These are phyloP conservation scores for Clathrus columnatus DNA, from an alignment of 768 basidiomycete genomes.

Conservation along the genomic window DNA sequence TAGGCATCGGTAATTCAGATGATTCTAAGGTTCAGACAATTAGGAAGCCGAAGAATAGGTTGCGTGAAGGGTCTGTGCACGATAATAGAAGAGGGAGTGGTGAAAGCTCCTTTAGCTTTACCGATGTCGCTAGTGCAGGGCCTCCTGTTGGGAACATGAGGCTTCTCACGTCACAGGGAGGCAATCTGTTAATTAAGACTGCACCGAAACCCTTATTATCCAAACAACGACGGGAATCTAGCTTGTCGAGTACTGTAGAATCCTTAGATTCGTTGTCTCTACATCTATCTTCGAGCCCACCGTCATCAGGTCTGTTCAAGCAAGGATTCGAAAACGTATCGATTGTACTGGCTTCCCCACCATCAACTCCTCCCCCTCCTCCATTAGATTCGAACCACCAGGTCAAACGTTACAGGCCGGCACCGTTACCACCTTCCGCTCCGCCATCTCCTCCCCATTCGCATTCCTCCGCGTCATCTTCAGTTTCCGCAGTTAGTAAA, in stretches of 20 bases:
- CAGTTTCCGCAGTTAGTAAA: constrained; percentile 59
- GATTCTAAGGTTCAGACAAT: constrained; percentile 25
- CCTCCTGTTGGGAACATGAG: constrained; percentile 7
- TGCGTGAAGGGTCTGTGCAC: constrained; percentile 26
- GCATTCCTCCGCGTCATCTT: constrained; percentile 10
- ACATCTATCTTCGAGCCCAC: background rate
- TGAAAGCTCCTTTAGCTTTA: constrained; percentile 24
- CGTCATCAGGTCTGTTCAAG: background rate
- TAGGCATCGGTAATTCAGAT: constrained; percentile 19
- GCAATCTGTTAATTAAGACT: no score
- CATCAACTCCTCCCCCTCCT: background rate
- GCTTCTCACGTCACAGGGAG: constrained; percentile 16
- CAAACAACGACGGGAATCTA: background rate
- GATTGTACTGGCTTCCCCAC: background rate
- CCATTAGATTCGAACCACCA: background rate
- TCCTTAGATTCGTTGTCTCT: constrained; percentile 8
- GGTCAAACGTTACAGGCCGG: background rate
- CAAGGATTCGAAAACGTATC: no score
- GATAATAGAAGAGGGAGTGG: constrained; percentile 19
- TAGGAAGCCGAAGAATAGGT: constrained; percentile 31
- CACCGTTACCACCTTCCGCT: constrained; percentile 5
- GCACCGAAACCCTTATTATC: constrained; percentile 15
- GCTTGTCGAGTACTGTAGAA: constrained; percentile 17
- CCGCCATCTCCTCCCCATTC: constrained; percentile 13
- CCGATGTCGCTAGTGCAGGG: constrained; percentile 13